Conservation (phyloP, 179 eudicot species). For the Vitellaria paradoxa region DNA sequence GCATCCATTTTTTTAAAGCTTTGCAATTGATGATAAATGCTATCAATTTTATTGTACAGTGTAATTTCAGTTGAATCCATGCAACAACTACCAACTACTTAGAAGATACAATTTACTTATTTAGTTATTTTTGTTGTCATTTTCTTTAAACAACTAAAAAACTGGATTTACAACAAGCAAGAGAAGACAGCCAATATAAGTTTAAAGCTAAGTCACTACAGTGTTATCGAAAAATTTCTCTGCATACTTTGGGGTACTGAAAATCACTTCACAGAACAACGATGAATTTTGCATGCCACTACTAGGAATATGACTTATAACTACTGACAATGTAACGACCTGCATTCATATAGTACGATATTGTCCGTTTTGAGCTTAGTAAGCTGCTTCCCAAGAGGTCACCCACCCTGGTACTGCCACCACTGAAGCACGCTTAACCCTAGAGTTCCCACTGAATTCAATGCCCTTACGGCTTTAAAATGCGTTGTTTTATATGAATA, state of each 20-base stretch:
- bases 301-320: neutral
- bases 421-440: too few relatives aligned
- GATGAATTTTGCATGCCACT: conserved; percentile 1
- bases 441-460: too few relatives aligned
- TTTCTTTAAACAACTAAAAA: neutral
- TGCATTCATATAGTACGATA: too few relatives aligned
- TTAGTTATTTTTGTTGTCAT: neutral
- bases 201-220: too few relatives aligned
- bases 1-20: conserved; percentile 7
- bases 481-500: too few relatives aligned
- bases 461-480: too few relatives aligned
- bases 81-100: neutral
- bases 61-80: neutral
- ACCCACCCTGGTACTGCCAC: too few relatives aligned
- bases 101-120: neutral
- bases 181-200: too few relatives aligned
- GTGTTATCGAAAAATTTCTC: neutral
- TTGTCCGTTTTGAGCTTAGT: too few relatives aligned
- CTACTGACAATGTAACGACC: neutral
- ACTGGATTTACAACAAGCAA: too few relatives aligned
- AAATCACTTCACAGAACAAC: neutral
- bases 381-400: too few relatives aligned
- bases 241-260: neutral
- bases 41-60: neutral
- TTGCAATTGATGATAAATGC: neutral